Evolutionary conservation across 805 yeast species (phyloP).

Genomic region (Cyberlindnera japonica): DNA sequence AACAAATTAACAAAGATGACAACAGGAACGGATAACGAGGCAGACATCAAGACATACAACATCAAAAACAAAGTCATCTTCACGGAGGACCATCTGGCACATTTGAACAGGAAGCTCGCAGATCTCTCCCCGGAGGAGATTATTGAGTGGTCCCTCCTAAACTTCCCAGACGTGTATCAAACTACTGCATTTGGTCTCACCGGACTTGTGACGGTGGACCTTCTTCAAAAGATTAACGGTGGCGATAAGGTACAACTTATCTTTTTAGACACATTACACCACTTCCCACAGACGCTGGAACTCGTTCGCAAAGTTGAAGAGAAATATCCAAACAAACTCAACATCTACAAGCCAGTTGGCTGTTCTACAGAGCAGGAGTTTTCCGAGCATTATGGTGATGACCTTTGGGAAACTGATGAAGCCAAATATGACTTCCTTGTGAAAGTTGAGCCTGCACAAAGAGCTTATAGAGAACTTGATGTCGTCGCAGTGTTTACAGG

Average conservation of each 20-base stretch:
- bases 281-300: slow-evolving; percentile 89
- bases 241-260: slow-evolving; percentile 62
- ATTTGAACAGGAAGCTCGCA: slow-evolving; percentile 61
- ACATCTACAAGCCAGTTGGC: slow-evolving; percentile 64
- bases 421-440: slow-evolving; percentile 77
- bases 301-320: slow-evolving; percentile 56
- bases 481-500: slow-evolving; percentile 92
- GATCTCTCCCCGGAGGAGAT: slow-evolving; percentile 62
- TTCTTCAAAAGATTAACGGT: slow-evolving; percentile 52
- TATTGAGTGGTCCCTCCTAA: slow-evolving; percentile 75
- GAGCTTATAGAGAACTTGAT: slow-evolving; percentile 71
- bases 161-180: slow-evolving; percentile 80
- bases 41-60: slow-evolving; percentile 11
- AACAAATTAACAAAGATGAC: neutral
- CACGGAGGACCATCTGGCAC: slow-evolving; percentile 53
- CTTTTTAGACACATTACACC: slow-evolving; percentile 87
- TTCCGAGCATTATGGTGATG: slow-evolving; percentile 62
- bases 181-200: slow-evolving; percentile 95
- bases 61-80: slow-evolving; percentile 34
- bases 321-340: slow-evolving; percentile 56
- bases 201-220: slow-evolving; percentile 84
- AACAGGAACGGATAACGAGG: neutral
- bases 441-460: slow-evolving; percentile 87
- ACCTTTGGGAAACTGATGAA: slow-evolving; percentile 82
- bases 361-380: slow-evolving; percentile 60